Evolutionary conservation across 2,329 filamentous ascomycete genomes (phyloP).

Genomic region (Ophiosphaerella herpotricha): DNA sequence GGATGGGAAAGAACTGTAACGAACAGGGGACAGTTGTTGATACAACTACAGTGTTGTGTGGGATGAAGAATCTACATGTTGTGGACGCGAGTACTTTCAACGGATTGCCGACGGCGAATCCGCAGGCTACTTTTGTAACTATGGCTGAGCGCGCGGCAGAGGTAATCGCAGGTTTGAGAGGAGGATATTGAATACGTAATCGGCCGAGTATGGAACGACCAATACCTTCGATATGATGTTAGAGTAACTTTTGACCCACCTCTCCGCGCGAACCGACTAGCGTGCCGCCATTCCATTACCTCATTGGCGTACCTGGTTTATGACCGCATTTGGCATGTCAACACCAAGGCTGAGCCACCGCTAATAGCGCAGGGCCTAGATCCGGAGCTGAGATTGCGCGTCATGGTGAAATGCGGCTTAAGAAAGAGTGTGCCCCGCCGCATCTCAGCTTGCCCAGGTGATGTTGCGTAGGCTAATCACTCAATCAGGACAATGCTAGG

Average conservation of each 20-base stretch:
- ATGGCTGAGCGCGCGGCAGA: slow-evolving; percentile 16
- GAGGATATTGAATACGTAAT: not conserved
- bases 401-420: not conserved
- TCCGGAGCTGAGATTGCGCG: slow-evolving; percentile 10
- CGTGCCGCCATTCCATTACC: slow-evolving; percentile 4
- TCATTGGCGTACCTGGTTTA: slow-evolving; percentile 12
- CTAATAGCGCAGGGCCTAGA: slow-evolving; percentile 9
- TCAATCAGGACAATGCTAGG: too few species aligned
- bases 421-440: slow-evolving; percentile 1
- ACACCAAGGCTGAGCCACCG: slow-evolving; percentile 18
- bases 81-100: slow-evolving; percentile 40
- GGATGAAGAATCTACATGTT: slow-evolving; percentile 43
- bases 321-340: slow-evolving; percentile 9
- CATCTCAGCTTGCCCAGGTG: not conserved
- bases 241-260: not conserved
- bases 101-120: slow-evolving; percentile 17
- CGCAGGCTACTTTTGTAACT: slow-evolving; percentile 12
- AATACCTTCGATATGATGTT: too few species aligned
- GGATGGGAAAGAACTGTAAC: slow-evolving; percentile 45
- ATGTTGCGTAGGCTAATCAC: too few species aligned
- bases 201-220: too few species aligned
- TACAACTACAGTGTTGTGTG: slow-evolving; percentile 50
- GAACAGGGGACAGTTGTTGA: slow-evolving; percentile 49
- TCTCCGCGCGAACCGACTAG: slow-evolving; percentile 7
- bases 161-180: slow-evolving; percentile 6